Evolutionary conservation across 495 filamentous ascomycete genomes (phyloP).

Genomic region (Umbilicaria muhlenbergii): DNA sequence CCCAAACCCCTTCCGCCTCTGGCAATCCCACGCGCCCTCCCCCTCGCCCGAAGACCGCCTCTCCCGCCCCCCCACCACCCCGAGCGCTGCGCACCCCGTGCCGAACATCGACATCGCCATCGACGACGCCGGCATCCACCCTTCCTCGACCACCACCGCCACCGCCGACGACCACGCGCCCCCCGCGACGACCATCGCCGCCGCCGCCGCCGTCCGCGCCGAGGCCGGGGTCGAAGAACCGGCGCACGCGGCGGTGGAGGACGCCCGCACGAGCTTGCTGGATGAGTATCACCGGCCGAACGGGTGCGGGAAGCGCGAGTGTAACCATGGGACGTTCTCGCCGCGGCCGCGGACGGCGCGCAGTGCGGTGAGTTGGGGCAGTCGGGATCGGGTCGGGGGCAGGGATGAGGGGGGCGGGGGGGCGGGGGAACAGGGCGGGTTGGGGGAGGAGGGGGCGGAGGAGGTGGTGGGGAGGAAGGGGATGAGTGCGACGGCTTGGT

Average conservation of each 20-base stretch:
- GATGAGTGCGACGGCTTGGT: slow-evolving; percentile 43
- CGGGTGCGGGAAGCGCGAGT: slow-evolving; percentile 7
- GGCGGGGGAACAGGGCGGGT: slow-evolving; percentile 9
- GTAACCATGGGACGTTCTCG: not conserved
- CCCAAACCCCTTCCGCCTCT: not conserved
- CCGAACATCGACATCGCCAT: not conserved
- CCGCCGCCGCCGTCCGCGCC: not conserved
- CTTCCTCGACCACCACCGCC: not conserved
- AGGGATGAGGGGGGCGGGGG: slow-evolving; percentile 7
- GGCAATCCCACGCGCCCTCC: slow-evolving; percentile 5
- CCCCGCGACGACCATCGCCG: not conserved
- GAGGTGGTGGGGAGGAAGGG: slow-evolving; percentile 33
- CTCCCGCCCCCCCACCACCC: slow-evolving; percentile 4
- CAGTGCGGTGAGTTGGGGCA: slow-evolving; percentile 4
- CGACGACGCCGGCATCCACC: not conserved
- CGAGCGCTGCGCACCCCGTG: slow-evolving; percentile 1
- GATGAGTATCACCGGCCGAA: slow-evolving; percentile 3
- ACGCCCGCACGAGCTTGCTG: not conserved
- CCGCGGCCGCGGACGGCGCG: slow-evolving; percentile 8
- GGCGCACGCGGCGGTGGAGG: too few species aligned
- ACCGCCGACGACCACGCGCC: not conserved
- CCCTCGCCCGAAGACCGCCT: slow-evolving; percentile 9
- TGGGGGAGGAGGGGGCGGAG: slow-evolving; percentile 18
- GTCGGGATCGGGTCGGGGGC: slow-evolving; percentile 9
- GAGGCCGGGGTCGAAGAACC: too few species aligned